A percentile compares a stretch with the other conserved stretches of the same genome.
Conservation (phyloP, 1,284 basidiomycete species). For the Melampsora larici-populina region DNA sequence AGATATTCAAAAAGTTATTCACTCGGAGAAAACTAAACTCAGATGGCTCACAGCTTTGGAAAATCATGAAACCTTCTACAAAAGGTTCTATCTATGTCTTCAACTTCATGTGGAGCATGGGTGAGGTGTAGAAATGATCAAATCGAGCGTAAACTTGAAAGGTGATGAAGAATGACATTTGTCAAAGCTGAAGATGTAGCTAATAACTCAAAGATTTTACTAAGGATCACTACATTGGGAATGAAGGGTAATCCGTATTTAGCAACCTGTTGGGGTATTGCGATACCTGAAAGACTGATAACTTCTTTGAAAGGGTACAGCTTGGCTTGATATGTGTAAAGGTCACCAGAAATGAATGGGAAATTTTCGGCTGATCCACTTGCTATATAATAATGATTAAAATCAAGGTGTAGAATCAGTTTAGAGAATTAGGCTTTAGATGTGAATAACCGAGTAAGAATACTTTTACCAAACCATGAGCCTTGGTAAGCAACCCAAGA, state of each 20-base stretch:
- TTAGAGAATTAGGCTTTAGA: neutral
- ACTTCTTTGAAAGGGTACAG: constrained; percentile 5
- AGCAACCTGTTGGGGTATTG: neutral
- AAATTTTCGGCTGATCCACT: neutral
- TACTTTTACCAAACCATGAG: constrained; percentile 34
- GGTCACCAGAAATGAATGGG: neutral
- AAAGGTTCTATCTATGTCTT: constrained; percentile 21
- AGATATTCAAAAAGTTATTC: neutral
- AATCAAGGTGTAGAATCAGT: neutral
- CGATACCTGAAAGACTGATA: neutral
- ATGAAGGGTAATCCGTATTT: neutral
- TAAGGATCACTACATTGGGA: neutral
- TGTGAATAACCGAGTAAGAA: neutral
- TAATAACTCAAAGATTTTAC: neutral
- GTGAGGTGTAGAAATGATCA: neutral
- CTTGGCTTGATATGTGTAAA: neutral
- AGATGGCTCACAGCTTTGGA: constrained; percentile 27
- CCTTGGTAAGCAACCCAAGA: constrained; percentile 30
- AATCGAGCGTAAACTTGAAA: neutral
- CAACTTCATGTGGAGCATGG: neutral
- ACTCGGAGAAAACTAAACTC: neutral
- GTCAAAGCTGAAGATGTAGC: constrained; percentile 39
- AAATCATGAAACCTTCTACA: constrained; percentile 37
- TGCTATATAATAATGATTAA: neutral
- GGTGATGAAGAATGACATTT: constrained; percentile 12